Conservation (phyloP, 768 basidiomycete species). For the Lactifluus hygrophoroides region DNA sequence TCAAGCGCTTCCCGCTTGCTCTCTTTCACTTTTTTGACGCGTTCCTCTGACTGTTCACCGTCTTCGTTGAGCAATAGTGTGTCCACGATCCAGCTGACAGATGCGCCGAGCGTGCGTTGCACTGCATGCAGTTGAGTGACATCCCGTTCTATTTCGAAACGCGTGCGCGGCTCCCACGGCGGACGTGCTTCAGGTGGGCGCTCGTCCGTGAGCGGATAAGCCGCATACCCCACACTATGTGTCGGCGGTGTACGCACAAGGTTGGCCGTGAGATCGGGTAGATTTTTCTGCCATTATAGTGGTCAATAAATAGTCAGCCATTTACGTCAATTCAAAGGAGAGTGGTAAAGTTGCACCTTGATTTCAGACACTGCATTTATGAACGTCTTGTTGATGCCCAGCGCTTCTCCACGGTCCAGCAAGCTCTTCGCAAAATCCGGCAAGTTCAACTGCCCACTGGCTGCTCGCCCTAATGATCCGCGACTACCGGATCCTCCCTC, state of each 20-base stretch:
- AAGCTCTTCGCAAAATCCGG: slow-evolving; percentile 70
- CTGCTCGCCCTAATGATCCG: slow-evolving; percentile 22
- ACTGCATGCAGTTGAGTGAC: slow-evolving; percentile 42
- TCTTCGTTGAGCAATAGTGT: slow-evolving; percentile 48
- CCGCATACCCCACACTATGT: slow-evolving; percentile 32
- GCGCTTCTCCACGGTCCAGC: slow-evolving; percentile 65
- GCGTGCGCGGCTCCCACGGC: slow-evolving; percentile 59
- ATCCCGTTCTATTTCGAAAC: slow-evolving; percentile 65
- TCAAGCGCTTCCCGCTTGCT: slow-evolving; percentile 58
- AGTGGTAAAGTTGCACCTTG: slow-evolving; percentile 40
- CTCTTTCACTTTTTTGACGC: slow-evolving; percentile 36
- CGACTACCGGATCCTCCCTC: slow-evolving; percentile 5
- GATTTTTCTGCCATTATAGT: slow-evolving; percentile 35
- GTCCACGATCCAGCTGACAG: slow-evolving; percentile 69
- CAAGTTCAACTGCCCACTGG: slow-evolving; percentile 38
- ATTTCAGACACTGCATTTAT: slow-evolving; percentile 74
- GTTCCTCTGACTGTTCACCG: slow-evolving; percentile 36
- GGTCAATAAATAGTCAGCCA: slow-evolving; percentile 6
- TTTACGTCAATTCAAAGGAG: neutral
- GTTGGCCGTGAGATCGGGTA: slow-evolving; percentile 73
- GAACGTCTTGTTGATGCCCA: slow-evolving; percentile 78
- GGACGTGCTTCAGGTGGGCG: slow-evolving; percentile 47
- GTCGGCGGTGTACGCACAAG: slow-evolving; percentile 50
- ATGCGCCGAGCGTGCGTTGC: slow-evolving; percentile 58
- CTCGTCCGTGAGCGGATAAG: slow-evolving; percentile 61